These are phyloP conservation scores for Pichia cabralensis DNA, from an alignment of 805 yeast species.

Conservation along the genomic window DNA sequence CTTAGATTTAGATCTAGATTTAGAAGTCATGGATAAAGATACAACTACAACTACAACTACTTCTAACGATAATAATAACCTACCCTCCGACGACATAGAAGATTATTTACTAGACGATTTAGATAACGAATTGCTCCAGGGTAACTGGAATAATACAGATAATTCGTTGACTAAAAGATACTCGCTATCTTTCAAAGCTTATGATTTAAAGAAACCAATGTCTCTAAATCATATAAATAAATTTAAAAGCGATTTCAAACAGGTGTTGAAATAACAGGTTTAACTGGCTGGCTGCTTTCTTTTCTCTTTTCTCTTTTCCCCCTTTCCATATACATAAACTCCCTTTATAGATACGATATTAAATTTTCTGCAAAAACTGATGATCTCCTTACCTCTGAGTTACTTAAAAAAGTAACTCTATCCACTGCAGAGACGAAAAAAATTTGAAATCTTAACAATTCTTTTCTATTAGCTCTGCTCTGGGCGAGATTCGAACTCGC, in stretches of 20 bases:
- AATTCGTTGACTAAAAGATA: constrained; percentile 6
- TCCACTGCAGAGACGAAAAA: constrained; percentile 11
- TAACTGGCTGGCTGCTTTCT: neutral
- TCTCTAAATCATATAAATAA: constrained; percentile 3
- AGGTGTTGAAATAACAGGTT: neutral
- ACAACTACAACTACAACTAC: no score
- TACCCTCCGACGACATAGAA: no score
- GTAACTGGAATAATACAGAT: neutral
- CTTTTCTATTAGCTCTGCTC: constrained; percentile 24
- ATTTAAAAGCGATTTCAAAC: constrained; percentile 4
- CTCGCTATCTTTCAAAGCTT: constrained; percentile 18
- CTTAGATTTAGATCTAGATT: neutral
- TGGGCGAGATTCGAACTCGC: constrained; percentile 33
- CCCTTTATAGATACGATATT: no score
- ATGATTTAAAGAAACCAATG: constrained; percentile 12
- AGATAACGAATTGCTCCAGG: neutral
- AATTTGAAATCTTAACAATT: no score
- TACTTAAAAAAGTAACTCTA: no score
- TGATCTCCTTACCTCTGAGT: no score
- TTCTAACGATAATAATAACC: neutral
- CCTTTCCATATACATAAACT: no score
- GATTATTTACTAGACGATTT: neutral
- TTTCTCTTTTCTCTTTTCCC: no score
- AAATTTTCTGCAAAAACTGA: no score
- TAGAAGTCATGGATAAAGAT: constrained; percentile 2